Evolutionary conservation across 2,329 filamentous ascomycete species (phyloP), one percentile per base, ranked within the genome.

Genomic region (Fulvia fulva): DNA sequence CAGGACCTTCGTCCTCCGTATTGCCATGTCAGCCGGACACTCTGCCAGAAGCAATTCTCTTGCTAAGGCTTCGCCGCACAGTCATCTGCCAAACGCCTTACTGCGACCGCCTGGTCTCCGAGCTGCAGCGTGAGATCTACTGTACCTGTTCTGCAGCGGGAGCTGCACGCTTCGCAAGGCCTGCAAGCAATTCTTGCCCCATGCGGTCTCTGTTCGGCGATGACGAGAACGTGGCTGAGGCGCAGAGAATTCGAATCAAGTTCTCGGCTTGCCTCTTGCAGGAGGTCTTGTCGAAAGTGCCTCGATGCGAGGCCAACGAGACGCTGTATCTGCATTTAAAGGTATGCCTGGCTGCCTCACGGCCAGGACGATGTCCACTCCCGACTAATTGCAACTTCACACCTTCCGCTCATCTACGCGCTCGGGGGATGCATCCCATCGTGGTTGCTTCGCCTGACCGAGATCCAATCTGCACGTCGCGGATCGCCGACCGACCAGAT

Each of bases 211-310:
- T 51, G 22, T 47, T 51, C 54, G 54, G 54, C 54, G 32, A 50
- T 50, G 45, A 56, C 52, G 52, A 46, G 45, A 45, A 56, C 54
- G 54, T 56, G 54, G 54, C 32, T 54, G 45, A 51, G 32, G 28
- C 37, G n/a, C n/a, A 41, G 30, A 43, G 52, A 55, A 41, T 45
- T 28, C 14, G 11, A 23, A 14, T 16, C 8, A n/a, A 14, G 12
- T 23, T 22, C 8, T 55, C 53, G 43, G 53, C 22, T 55, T 55
- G 7, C 43, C 44, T 30, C 9, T 34, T 49, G 12, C 43, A 41
- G 28, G 1, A 55, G 21, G n/a, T 37, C 26, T 34, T 44, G 44
- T 44, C 25, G 45, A 28, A 16, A 37, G 44, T 16, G 45, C 43
- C 54, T 51, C 54, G 54, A 44, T 12, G 45, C 54, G 54, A 56